Conservation (phyloP, 2,329 filamentous ascomycete genomes). For the Fusarium sp. region DNA sequence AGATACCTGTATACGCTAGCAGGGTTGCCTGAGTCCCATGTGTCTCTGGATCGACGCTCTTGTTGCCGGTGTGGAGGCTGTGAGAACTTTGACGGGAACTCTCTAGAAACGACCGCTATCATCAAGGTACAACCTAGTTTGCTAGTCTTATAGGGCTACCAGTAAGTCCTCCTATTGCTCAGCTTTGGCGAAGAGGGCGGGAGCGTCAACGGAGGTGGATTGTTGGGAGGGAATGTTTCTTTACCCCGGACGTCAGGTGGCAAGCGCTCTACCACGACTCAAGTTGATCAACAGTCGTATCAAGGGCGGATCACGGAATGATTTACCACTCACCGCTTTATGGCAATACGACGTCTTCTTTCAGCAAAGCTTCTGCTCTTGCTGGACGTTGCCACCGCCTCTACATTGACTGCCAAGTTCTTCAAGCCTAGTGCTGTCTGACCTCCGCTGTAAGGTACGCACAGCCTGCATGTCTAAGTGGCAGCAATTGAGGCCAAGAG, state of each 20-base stretch:
- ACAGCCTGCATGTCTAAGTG: background rate
- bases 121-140: background rate
- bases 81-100: background rate
- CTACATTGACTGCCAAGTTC: background rate
- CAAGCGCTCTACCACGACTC: constrained; percentile 5
- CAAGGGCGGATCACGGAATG: constrained; percentile 15
- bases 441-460: constrained; percentile 11
- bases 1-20: background rate
- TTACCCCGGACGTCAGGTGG: background rate
- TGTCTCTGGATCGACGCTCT: background rate
- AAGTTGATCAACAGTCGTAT: constrained; percentile 22
- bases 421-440: background rate
- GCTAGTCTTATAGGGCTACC: background rate
- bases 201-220: background rate
- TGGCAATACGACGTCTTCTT: constrained; percentile 22
- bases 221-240: constrained; percentile 1
- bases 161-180: background rate
- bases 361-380: background rate
- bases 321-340: constrained; percentile 20
- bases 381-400: constrained; percentile 3
- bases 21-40: constrained; percentile 1
- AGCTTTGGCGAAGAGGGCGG: background rate
- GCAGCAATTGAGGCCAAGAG: background rate
- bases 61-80: background rate
- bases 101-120: background rate